phyloP scores from a whole-genome alignment of 352 stramenopile genomes.

The Phytophthora brassicae region DNA sequence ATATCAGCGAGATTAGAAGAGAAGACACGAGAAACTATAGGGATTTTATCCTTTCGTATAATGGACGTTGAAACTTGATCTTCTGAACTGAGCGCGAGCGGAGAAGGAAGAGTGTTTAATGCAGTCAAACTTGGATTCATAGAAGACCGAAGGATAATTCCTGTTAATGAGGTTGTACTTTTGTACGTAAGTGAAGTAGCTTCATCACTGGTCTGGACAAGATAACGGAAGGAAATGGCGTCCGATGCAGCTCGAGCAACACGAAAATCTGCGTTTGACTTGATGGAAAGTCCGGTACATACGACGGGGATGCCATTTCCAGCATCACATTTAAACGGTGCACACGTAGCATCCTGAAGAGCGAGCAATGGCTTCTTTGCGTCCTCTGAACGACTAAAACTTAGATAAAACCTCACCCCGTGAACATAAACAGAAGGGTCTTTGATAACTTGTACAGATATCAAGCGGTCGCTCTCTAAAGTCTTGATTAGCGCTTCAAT shows the following conservation, averaged over 20 bases:
- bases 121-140: slow-evolving; percentile 33
- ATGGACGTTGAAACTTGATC: slow-evolving; percentile 30
- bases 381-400: slow-evolving; percentile 45
- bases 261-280: slow-evolving; percentile 51
- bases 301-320: slow-evolving; percentile 27
- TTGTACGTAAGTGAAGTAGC: slow-evolving; percentile 30
- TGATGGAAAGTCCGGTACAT: slow-evolving; percentile 40
- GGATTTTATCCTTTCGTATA: slow-evolving; percentile 37
- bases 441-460: slow-evolving; percentile 47
- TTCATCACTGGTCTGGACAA: slow-evolving; percentile 44
- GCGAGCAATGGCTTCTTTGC: slow-evolving; percentile 35
- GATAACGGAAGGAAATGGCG: slow-evolving; percentile 59
- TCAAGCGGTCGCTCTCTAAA: slow-evolving; percentile 37
- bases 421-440: slow-evolving; percentile 39
- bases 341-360: slow-evolving; percentile 33
- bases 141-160: slow-evolving; percentile 48
- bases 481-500: slow-evolving; percentile 41
- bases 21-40: slow-evolving; percentile 42
- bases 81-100: slow-evolving; percentile 6
- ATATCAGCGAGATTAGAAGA: slow-evolving; percentile 42
- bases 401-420: slow-evolving; percentile 50
- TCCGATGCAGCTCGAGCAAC: slow-evolving; percentile 38
- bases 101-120: slow-evolving; percentile 29
- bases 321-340: slow-evolving; percentile 51
- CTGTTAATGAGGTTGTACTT: slow-evolving; percentile 32